Percentiles rank a stretch among this genome's conserved stretches.
These are phyloP conservation scores for Drechmeria coniospora DNA, from an alignment of 2,329 filamentous ascomycete species.

Conservation along the genomic window DNA sequence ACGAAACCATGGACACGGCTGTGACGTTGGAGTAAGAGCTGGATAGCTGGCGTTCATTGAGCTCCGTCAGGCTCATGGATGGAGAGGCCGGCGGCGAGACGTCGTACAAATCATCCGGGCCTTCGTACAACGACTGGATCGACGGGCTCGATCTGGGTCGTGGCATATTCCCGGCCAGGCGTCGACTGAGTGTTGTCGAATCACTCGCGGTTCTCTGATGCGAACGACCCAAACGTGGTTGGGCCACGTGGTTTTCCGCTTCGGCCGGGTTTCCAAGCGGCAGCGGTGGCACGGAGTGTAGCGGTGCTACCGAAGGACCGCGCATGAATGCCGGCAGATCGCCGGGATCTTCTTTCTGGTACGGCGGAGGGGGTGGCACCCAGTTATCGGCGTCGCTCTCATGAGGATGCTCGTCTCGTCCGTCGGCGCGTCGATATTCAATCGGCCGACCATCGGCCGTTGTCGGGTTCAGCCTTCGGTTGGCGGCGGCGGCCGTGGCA, in stretches of 20 bases:
- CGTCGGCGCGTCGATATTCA: constrained; percentile 53
- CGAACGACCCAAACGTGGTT: constrained; percentile 4
- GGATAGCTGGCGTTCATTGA: no score
- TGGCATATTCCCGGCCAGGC: constrained; percentile 10
- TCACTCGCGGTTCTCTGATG: constrained; percentile 22
- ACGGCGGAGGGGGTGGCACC: constrained; percentile 74
- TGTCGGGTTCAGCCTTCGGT: constrained; percentile 48
- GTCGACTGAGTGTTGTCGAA: constrained; percentile 14
- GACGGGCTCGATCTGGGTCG: constrained; percentile 18
- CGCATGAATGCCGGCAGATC: constrained; percentile 42
- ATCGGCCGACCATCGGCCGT: constrained; percentile 37
- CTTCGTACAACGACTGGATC: constrained; percentile 6
- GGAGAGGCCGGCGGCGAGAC: constrained; percentile 31
- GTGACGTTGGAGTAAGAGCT: no score
- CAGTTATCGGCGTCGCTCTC: constrained; percentile 82
- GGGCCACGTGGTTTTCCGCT: not conserved
- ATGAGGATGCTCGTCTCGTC: constrained; percentile 58
- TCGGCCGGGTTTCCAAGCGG: no score
- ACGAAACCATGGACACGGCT: no score
- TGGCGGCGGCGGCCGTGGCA: constrained; percentile 61
- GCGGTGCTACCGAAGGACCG: constrained; percentile 26
- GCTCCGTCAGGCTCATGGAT: no score
- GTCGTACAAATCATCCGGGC: constrained; percentile 28
- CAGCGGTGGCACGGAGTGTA: constrained; percentile 12
- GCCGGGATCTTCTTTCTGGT: constrained; percentile 48